Base-by-base conservation (phyloP, 257 asterid genomes). In the Fraxinus quadrangulata region DNA sequence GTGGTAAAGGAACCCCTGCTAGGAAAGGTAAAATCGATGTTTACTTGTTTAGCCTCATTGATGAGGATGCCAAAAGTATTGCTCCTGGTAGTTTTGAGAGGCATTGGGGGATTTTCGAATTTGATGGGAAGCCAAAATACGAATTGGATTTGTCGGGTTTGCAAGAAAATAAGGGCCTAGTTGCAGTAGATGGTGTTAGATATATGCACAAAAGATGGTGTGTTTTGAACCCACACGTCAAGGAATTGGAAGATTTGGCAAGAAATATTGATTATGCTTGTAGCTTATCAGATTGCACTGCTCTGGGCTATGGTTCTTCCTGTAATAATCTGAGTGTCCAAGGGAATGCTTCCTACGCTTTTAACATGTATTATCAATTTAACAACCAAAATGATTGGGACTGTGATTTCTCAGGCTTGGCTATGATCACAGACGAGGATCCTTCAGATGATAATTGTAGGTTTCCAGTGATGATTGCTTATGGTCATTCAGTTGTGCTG, bases 281-380 rank as follows among this genome's bases (percentile, higher is more conserved):
- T 67, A 92, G 96, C 77, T 77, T 66, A 7, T 93, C 99, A 0
- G 99, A 95, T 80, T 95, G 99, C 78, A 93, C 99, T 7, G 87
- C 98, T 10, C 70, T 95, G 69, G 96, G 96, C 19, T 95, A 88
- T 39, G 99, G 99, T 0, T 95, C 98, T 19, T 93, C 98, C 6
- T 95, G 99, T 56, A 93, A 90, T 54, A 94, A 91, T 76, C 59
- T 95, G 49, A 87, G 85, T 33, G 71, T 68, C 14, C 61, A 76
- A 39, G 97, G 93, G 77, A 95, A 95, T 76, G 98, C 98, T n/a
- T 95, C 99, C 0, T 95, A 93, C 71, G 98, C 99, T 0, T 95
- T 95, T 77, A 95, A 95, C 37, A 95, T 93, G 99, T 95, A 95
- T 79, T 95, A 89, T 80, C 98, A 95, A 75, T 56, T 90, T 73